These are phyloP conservation scores for Monilinia aucupariae DNA, from an alignment of 2,329 filamentous ascomycete genomes.

Conservation along the genomic window DNA sequence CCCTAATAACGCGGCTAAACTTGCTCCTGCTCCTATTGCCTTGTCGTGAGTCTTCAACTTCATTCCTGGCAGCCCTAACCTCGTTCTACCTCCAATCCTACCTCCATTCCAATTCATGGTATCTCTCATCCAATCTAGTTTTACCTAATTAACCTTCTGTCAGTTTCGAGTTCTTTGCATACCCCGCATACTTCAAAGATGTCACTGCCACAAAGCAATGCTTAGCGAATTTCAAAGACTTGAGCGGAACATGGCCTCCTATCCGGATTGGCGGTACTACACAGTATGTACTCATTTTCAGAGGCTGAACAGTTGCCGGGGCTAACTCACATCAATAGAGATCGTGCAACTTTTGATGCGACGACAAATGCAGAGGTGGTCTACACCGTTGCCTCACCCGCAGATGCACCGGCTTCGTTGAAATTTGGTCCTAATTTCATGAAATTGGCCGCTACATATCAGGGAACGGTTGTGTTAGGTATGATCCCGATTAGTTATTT, in stretches of 20 bases:
- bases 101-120: too few species aligned
- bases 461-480: constrained; percentile 45
- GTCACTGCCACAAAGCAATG: constrained; percentile 47
- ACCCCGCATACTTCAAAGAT: constrained; percentile 49
- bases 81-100: too few species aligned
- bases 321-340: constrained; percentile 32
- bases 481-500: constrained; percentile 3
- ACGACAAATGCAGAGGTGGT: constrained; percentile 42
- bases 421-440: constrained; percentile 51
- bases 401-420: constrained; percentile 45
- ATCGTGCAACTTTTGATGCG: constrained; percentile 48
- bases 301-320: neutral
- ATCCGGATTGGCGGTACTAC: constrained; percentile 55
- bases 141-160: neutral
- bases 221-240: constrained; percentile 45
- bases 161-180: constrained; percentile 52
- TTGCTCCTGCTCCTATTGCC: constrained; percentile 42
- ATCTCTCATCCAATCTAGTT: neutral
- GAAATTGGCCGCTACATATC: constrained; percentile 44
- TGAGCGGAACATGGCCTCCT: constrained; percentile 48
- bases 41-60: constrained; percentile 38
- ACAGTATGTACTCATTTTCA: constrained; percentile 36
- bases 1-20: constrained; percentile 22
- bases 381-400: constrained; percentile 44
- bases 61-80: too few species aligned